phyloP scores from a whole-genome alignment of 306 rosid species.

The Adenanthera pavonina region DNA sequence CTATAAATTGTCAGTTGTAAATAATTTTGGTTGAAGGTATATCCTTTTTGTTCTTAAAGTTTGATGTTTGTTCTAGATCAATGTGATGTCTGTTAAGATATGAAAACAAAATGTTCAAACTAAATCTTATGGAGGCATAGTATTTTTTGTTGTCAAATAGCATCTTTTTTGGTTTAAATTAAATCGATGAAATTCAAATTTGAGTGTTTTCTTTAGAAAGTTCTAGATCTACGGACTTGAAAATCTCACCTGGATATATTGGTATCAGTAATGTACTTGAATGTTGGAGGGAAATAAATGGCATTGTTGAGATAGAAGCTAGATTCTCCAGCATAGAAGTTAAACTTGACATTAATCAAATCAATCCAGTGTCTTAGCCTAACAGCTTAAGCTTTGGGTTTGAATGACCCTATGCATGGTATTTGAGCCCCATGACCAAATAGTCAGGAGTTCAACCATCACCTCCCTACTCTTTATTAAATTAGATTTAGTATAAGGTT shows the following conservation, averaged over 20 bases:
- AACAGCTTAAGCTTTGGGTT: not conserved
- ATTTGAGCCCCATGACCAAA: not conserved
- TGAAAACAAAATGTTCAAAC: slow-evolving; percentile 6
- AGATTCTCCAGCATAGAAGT: not conserved
- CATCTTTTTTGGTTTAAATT: not conserved
- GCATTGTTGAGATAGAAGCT: not conserved
- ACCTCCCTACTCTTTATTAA: not conserved
- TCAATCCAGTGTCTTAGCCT: not conserved
- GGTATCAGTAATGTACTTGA: slow-evolving; percentile 11
- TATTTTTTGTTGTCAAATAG: not conserved
- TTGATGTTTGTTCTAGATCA: slow-evolving; percentile 9
- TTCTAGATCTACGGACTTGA: not conserved
- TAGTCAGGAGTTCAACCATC: not conserved
- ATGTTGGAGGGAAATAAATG: slow-evolving; percentile 1
- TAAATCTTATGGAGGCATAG: not conserved
- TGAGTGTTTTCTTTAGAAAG: not conserved
- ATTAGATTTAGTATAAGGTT: not conserved
- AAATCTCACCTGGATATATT: slow-evolving; percentile 2
- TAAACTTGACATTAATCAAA: not conserved
- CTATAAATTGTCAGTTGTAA: slow-evolving; percentile 11
- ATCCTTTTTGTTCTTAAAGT: not conserved
- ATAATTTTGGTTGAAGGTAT: slow-evolving; percentile 20
- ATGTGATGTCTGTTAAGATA: not conserved
- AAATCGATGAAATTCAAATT: slow-evolving; percentile 3
- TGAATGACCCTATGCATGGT: not conserved